phyloP scores from a whole-genome alignment of 2,329 filamentous ascomycete species.

The Penicillium oxalicum region DNA sequence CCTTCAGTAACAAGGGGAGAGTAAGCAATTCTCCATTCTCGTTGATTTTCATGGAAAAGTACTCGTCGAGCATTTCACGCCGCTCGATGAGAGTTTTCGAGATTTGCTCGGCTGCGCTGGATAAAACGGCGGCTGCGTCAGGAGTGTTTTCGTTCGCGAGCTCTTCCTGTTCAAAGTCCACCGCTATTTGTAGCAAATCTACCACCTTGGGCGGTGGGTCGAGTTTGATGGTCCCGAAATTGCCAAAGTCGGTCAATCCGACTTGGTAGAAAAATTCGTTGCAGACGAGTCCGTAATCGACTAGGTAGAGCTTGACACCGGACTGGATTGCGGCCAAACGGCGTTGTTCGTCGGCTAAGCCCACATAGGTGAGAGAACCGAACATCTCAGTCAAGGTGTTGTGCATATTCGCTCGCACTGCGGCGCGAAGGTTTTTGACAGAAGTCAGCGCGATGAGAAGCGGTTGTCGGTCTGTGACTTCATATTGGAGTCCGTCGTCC shows the following conservation, averaged over 20 bases:
- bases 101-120: conserved; percentile 61
- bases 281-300: conserved; percentile 84
- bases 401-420: conserved; percentile 77
- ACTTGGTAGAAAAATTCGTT: conserved; percentile 95
- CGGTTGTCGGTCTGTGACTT: conserved; percentile 62
- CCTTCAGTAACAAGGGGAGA: conserved; percentile 80
- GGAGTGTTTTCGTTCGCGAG: conserved; percentile 17
- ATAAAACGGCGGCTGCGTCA: conserved; percentile 50
- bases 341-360: conserved; percentile 78
- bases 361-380: conserved; percentile 84
- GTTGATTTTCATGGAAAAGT: conserved; percentile 81
- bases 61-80: conserved; percentile 83
- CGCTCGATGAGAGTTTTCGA: conserved; percentile 64
- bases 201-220: conserved; percentile 66
- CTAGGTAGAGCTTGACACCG: conserved; percentile 82
- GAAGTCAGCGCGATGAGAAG: conserved; percentile 71
- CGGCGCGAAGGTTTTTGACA: conserved; percentile 73
- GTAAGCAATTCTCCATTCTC: conserved; percentile 68
- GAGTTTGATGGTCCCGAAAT: conserved; percentile 81
- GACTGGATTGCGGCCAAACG: conserved; percentile 89
- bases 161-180: conserved; percentile 60
- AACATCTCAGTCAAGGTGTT: conserved; percentile 81
- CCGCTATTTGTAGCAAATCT: conserved; percentile 67
- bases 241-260: conserved; percentile 89
- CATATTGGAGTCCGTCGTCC: conserved; percentile 60